Evolutionary conservation across 1,284 basidiomycete species (phyloP), one percentile per base, ranked within the genome.

Genomic region (Mycena sp.): DNA sequence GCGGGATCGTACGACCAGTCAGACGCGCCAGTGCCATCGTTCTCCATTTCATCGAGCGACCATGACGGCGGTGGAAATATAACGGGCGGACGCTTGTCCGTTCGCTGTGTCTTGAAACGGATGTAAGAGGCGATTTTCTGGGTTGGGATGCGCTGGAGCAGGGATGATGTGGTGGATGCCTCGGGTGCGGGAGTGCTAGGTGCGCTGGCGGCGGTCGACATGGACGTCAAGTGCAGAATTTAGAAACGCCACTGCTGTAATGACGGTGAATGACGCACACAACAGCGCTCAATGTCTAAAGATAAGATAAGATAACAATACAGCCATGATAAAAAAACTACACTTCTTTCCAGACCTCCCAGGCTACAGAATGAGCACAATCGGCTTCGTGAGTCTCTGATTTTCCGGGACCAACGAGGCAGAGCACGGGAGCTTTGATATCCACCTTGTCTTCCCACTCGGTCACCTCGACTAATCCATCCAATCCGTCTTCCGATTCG

Each of bases 381-480:
- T 74, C 73, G 21, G 62, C 45, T 26, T 71, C 70, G 70, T 82
- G 81, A 28, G 65, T 65, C 43, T 59, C 72, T 4, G 64, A 70
- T 32, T 58, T 70, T 11, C 57, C 62, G 19, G 75, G 67, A 2
- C 85, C 84, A 14, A 78, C 80, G 37, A 87, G 75, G 68, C 85
- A 88, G 19, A 87, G 71, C 6, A 80, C 68, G 2, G 85, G 86
- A 29, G 77, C 74, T 25, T 61, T 44, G 63, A 64, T 45, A 53
- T 58, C 69, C 45, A 85, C 80, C 28, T 75, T 75, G 48, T 78
- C 77, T 3, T 70, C 70, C 28, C 54, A 52, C 11, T 74, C 70
- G 11, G 85, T 75, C 43, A 85, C 80, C 49, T 80, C 78, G 45
- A 88, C 68, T 5, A 67, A 35, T 17, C 84, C 87, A 25, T 80